Conservation (phyloP, 208 protist species). For the Acanthamoeba lenticulata region DNA sequence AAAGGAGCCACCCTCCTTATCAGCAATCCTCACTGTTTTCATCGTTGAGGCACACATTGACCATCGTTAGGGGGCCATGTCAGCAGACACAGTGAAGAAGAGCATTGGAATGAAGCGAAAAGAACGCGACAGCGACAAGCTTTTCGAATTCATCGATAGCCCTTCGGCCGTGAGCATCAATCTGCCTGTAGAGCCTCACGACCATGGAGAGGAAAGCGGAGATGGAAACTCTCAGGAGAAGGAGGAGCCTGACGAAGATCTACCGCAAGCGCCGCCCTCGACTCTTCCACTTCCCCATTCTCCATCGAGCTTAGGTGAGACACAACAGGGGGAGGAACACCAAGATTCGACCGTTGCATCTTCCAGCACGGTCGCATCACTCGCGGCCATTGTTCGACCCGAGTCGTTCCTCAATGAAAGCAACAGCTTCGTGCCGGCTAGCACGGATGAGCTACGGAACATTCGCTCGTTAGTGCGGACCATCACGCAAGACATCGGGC, state of each 20-base stretch:
- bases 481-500: not conserved
- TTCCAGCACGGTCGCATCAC: not conserved
- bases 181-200: not conserved
- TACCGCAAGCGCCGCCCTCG: too few relatives aligned
- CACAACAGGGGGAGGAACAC: too few relatives aligned
- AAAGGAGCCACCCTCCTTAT: too few relatives aligned
- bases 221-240: not conserved
- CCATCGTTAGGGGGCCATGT: not conserved
- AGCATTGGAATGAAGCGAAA: not conserved
- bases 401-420: not conserved
- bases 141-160: not conserved
- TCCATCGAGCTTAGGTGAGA: not conserved
- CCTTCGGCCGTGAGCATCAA: not conserved
- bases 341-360: not conserved
- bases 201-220: not conserved
- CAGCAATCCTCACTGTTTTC: too few relatives aligned
- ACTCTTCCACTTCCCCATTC: too few relatives aligned
- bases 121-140: not conserved
- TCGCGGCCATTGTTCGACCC: not conserved
- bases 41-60: too few relatives aligned
- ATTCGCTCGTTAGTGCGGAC: not conserved
- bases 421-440: not conserved
- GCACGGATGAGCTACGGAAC: not conserved
- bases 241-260: too few relatives aligned
- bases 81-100: not conserved